Evolutionary conservation across 75 land plant species (phyloP).

Genomic region (Selaginella moellendorffii): DNA sequence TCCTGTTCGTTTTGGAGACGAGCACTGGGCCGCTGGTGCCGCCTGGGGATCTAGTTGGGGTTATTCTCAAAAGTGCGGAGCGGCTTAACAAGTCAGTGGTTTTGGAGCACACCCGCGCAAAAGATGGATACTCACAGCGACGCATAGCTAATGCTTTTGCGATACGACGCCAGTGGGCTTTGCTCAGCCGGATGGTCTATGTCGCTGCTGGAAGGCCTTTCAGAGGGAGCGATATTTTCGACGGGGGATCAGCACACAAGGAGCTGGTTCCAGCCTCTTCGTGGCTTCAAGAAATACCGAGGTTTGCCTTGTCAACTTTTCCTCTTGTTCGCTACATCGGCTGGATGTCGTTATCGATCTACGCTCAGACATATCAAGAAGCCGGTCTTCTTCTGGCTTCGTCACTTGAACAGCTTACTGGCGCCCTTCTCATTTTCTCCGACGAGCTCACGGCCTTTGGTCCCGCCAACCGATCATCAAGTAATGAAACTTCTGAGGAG

Average conservation of each 20-base stretch:
- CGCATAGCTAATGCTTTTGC: too few relatives aligned
- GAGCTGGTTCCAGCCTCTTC: slow-evolving; percentile 53
- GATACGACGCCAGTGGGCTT: slow-evolving; percentile 47
- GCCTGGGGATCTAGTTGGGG: slow-evolving; percentile 51
- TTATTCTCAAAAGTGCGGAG: slow-evolving; percentile 54
- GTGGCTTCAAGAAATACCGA: slow-evolving; percentile 53
- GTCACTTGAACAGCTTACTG: slow-evolving; percentile 46
- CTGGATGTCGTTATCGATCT: slow-evolving; percentile 81
- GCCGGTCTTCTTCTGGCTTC: slow-evolving; percentile 44
- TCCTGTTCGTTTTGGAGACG: slow-evolving; percentile 61
- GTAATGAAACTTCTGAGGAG: too few relatives aligned
- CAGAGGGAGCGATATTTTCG: neutral
- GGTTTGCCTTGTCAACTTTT: slow-evolving; percentile 36
- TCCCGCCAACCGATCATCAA: too few relatives aligned
- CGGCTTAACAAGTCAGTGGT: slow-evolving; percentile 41
- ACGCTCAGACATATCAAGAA: slow-evolving; percentile 39
- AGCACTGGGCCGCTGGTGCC: slow-evolving; percentile 53
- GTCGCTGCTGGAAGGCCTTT: slow-evolving; percentile 39
- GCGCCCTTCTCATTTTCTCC: slow-evolving; percentile 49
- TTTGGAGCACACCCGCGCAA: slow-evolving; percentile 30
- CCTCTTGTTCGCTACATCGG: slow-evolving; percentile 73
- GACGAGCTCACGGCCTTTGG: slow-evolving; percentile 52
- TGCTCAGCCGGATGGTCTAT: slow-evolving; percentile 52
- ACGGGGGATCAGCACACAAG: slow-evolving; percentile 12
- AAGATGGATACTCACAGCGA: slow-evolving; percentile 38